Percentiles rank a stretch among this genome's conserved stretches.
Conservation (phyloP, 2,329 filamentous ascomycete species). For the Bimuria novae-zelandiae region DNA sequence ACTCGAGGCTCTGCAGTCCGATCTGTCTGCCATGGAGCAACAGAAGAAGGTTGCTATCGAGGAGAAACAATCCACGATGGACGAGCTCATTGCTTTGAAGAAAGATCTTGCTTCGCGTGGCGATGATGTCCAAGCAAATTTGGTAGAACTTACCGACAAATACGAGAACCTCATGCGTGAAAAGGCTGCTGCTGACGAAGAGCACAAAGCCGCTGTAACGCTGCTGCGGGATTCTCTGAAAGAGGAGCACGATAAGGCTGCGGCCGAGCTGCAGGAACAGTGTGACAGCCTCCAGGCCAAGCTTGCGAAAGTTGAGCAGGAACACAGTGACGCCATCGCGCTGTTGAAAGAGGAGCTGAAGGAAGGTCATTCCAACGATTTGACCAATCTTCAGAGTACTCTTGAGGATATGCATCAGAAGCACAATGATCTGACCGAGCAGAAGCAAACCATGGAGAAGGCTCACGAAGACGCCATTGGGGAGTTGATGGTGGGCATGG, state of each 20-base stretch:
- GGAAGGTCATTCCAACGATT: slow-evolving; percentile 34
- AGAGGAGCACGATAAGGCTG: slow-evolving; percentile 30
- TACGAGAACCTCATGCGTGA: slow-evolving; percentile 34
- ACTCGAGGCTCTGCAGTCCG: slow-evolving; percentile 35
- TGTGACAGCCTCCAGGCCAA: slow-evolving; percentile 28
- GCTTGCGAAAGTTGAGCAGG: slow-evolving; percentile 31
- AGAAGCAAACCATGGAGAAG: slow-evolving; percentile 34
- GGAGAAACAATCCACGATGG: slow-evolving; percentile 33
- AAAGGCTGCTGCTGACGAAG: slow-evolving; percentile 31
- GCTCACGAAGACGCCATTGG: slow-evolving; percentile 44
- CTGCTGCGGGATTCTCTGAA: slow-evolving; percentile 33
- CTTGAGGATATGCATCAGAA: slow-evolving; percentile 34
- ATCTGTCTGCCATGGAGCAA: slow-evolving; percentile 31
- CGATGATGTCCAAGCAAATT: slow-evolving; percentile 19
- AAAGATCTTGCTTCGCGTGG: slow-evolving; percentile 24
- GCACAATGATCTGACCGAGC: slow-evolving; percentile 33
- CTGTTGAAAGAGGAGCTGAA: slow-evolving; percentile 35
- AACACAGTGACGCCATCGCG: slow-evolving; percentile 38
- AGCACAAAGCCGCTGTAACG: slow-evolving; percentile 34
- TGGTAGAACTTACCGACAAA: slow-evolving; percentile 28
- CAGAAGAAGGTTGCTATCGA: slow-evolving; percentile 29
- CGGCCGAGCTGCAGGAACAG: slow-evolving; percentile 32
- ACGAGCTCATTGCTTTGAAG: slow-evolving; percentile 30
- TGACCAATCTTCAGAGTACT: slow-evolving; percentile 28
- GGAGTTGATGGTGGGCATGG: slow-evolving; percentile 42